Evolutionary conservation across 805 yeast genomes (phyloP).

Genomic region (Starmerella vitae): DNA sequence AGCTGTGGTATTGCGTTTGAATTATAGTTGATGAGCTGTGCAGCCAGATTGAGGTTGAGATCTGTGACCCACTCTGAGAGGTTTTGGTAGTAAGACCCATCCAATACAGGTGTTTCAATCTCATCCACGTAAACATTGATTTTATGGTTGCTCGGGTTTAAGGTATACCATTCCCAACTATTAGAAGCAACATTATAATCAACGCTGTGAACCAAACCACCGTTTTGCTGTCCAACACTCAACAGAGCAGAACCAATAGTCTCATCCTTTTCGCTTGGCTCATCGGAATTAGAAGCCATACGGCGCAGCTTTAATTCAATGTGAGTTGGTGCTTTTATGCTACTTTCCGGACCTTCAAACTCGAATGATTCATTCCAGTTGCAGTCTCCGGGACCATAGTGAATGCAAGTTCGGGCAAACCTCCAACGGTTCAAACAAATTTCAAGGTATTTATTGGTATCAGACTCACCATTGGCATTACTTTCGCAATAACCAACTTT

Average conservation of each 20-base stretch:
- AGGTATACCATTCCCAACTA: neutral
- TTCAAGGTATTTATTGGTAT: constrained; percentile 44
- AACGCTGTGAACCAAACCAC: too few relatives aligned
- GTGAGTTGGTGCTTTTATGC: constrained; percentile 29
- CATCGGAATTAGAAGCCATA: neutral
- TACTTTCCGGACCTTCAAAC: constrained; percentile 40
- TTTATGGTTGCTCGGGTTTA: constrained; percentile 1
- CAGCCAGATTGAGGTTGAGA: constrained; percentile 29
- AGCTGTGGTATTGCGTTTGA: constrained; percentile 9
- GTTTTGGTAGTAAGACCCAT: constrained; percentile 45
- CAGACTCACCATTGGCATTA: neutral
- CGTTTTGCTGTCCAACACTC: neutral
- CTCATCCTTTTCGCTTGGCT: constrained; percentile 4
- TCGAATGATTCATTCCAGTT: constrained; percentile 75
- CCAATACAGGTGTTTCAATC: constrained; percentile 26
- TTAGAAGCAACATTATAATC: too few relatives aligned
- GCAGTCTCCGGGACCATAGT: constrained; percentile 41
- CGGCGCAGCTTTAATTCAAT: constrained; percentile 11
- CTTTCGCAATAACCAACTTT: constrained; percentile 6
- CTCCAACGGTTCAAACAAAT: constrained; percentile 56
- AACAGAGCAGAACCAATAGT: constrained; percentile 8
- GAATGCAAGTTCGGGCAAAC: constrained; percentile 63
- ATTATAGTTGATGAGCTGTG: constrained; percentile 23
- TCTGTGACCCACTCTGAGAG: constrained; percentile 46
- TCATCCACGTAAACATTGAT: constrained; percentile 1